Evolutionary conservation across 441 rosid species (phyloP), one percentile per base, ranked within the genome.

Genomic region (Cnidoscolus chayamansa): DNA sequence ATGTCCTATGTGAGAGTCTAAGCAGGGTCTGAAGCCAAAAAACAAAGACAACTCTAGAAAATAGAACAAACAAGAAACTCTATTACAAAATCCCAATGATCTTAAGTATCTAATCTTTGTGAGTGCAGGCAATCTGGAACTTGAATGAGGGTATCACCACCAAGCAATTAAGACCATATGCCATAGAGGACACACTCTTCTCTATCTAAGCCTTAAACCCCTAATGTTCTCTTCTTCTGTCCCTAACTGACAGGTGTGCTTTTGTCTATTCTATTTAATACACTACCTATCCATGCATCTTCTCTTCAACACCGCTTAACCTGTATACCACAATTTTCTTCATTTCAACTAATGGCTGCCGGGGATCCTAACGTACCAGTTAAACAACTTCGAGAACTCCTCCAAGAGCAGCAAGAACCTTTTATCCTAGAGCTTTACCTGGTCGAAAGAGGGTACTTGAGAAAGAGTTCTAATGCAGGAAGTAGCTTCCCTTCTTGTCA

Each of bases 371-470:
- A 25, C 25, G 25, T 25, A 25, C 25, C 25, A 78, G 72, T 63
- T 4, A 83, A 71, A 70, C 82, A 70, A 54, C 94, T 89, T 49
- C 74, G 78, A 50, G 85, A 89, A 25, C 71, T 86, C 35, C 94
- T 89, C 43, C 76, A 78, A 59, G 88, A 87, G 50, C 79, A 83
- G 67, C 90, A 89, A 65, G 94, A 89, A 54, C 92, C 92, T 72
- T 87, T 87, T 67, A 53, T 75, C 30, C 78, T 81, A 3, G 81
- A 84, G 40, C 70, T 68, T 74, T 81, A 79, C 74, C 85, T 84
- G 6, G 45, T 72, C 1, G 89, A 87, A 73, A 84, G 76, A 79
- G 77, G 86, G 57, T 63, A 17, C 60, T 35, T 15, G 6, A 74
- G 67, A 40, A 76, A 77, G 51, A 74, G 68, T 17, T 66, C 63